Base-by-base conservation (phyloP, 1,284 basidiomycete genomes). In the Rhodotorula sp. region DNA sequence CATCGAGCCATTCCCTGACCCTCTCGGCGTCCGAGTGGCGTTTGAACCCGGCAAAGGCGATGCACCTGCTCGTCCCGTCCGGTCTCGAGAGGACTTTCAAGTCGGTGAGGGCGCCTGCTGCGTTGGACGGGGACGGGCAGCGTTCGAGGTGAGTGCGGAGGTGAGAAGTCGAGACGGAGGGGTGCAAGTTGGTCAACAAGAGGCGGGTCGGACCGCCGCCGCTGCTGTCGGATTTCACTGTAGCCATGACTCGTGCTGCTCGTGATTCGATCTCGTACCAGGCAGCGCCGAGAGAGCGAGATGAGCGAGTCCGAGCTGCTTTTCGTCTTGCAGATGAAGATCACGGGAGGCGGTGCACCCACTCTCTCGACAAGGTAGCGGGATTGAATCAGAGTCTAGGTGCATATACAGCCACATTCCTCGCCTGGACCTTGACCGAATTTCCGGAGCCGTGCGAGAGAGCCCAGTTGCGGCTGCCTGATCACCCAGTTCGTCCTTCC, bases 31-130 rank as follows among this genome's bases (percentile, higher is more conserved):
- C 91, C 18, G 85, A 84, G 50, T 90, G 85, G 0, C 88, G 87
- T 81, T 91, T 92, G 84, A 89, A 98, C 0, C 95, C 95, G 12
- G 97, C 86, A 79, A 98, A 99, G 0, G 90, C 95, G 79, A 99
- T 95, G 49, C 92, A 85, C 7, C 95, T 85, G 5, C 90, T 90
- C 2, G 88, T 89, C 1, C 93, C 93, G 79, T 93, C 80, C 85
- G 83, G 83, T 79, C 91, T 91, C 45, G 85, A 84, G 14, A 94
- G 88, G 66, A 98, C 86, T 81, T 92, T 92, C 65, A 90, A 85
- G 82, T 98, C 95, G 7, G 95, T 99, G 69, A 97, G 86, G 49
- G 83, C 85, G 26, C n/a, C 28, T n/a, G 50, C 10, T 14, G 54
- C n/a, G 54, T 26, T 66, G 82, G 84, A 70, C 68, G 71, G 74